These are phyloP conservation scores for Quillaja saponaria DNA, from an alignment of 306 rosid genomes.

Conservation along the genomic window DNA sequence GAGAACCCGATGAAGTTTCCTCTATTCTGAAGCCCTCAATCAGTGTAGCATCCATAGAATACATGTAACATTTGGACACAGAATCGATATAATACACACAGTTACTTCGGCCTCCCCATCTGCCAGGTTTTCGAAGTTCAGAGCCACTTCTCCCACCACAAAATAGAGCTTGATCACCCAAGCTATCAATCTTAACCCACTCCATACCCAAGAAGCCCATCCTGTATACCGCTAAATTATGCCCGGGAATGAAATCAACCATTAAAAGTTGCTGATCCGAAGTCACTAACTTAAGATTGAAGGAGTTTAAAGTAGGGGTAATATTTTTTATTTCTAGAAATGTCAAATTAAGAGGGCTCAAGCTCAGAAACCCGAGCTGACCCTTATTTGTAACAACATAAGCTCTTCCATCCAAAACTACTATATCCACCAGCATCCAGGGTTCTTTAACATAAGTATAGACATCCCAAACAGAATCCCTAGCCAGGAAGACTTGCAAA, in stretches of 20 bases:
- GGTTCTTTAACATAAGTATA: too few species aligned
- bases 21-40: neutral
- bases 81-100: neutral
- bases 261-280: conserved; percentile 1
- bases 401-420: neutral
- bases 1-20: neutral
- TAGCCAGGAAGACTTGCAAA: neutral
- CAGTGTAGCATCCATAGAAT: conserved; percentile 1
- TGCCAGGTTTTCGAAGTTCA: too few species aligned
- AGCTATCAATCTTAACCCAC: too few species aligned
- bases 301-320: too few species aligned
- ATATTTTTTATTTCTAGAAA: too few species aligned
- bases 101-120: conserved; percentile 16
- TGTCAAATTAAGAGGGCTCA: too few species aligned
- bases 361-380: neutral
- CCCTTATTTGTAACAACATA: neutral
- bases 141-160: too few species aligned
- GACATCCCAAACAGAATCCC: neutral
- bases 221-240: too few species aligned
- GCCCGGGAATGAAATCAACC: neutral
- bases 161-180: too few species aligned
- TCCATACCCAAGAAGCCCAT: too few species aligned
- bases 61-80: neutral
- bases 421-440: neutral
- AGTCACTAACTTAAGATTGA: conserved; percentile 8